Base-by-base conservation (phyloP, 2,329 filamentous ascomycete species). In the Alternaria sp. region DNA sequence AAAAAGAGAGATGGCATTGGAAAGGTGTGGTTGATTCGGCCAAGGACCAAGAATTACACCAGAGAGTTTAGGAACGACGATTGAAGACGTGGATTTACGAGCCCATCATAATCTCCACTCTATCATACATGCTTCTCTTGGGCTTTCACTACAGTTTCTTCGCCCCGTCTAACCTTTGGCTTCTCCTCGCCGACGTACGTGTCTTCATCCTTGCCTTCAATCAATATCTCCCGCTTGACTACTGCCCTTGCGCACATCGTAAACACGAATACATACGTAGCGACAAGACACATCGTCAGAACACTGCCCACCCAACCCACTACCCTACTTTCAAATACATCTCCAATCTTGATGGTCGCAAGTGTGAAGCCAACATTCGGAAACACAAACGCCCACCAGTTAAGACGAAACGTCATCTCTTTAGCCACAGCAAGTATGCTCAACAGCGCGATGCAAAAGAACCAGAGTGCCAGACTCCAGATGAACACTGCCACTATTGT, bases 381-480 rank as follows among this genome's bases (percentile, higher is more conserved):
- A 44, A 78, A 79, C 2, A 79, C 70, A 69, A 85, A 82, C 0
- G 85, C 85, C 84, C 85, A 90, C 86, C 86, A 89, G 6, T 46
- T 55, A 2, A 89, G 79, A 81, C 54, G 66, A 86, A 87, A 83
- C 83, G 85, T 87, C n/a, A 67, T 67, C 16, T 60, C 41, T 8
- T 32, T 52, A 7, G 60, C 54, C 3, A 51, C 51, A 8, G 38
- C 27, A 2, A 76, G 54, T 43, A 57, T 57, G 7, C 67, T 67
- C 3, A 79, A 61, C 3, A 74, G 45, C 1, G 75, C 70, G 18
- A 81, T 73, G 18, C 51, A 59, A 66, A 85, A 85, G 72, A 86
- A 83, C 83, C 83, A 86, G n/a, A 85, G 74, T 32, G 51, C 51
- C 14, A 54, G n/a, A 32, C 51, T 32, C 51, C 51, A 54, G 8